Percentiles rank a stretch among this genome's conserved stretches.
Evolutionary conservation across 2,329 filamentous ascomycete species (phyloP).

Genomic region (Sclerotinia borealis): DNA sequence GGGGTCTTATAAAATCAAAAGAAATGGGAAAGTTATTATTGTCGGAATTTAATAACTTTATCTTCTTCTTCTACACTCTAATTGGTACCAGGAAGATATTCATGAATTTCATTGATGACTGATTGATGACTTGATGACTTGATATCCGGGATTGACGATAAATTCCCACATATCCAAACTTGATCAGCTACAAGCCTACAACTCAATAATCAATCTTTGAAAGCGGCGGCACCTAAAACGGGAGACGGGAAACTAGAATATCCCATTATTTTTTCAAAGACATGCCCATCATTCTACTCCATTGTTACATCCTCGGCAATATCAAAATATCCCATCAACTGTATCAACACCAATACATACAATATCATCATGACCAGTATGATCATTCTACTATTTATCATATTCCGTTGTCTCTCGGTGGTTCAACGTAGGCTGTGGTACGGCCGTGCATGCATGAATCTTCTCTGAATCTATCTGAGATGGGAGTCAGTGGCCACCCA

Average conservation of each 20-base stretch:
- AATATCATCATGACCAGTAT: not conserved
- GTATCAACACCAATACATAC: not conserved
- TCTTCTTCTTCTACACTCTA: not conserved
- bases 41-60: not conserved
- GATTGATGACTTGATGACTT: slow-evolving; percentile 1
- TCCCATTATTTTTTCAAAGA: too few species aligned
- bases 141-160: not conserved
- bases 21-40: not conserved
- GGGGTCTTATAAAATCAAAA: not conserved
- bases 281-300: not conserved
- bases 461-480: not conserved
- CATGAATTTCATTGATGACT: not conserved
- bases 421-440: slow-evolving; percentile 11
- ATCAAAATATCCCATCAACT: not conserved
- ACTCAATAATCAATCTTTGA: not conserved
- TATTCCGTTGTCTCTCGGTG: not conserved
- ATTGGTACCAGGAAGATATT: not conserved
- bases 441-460: slow-evolving; percentile 10
- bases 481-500: not conserved
- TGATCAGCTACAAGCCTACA: not conserved
- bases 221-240: not conserved
- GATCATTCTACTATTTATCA: not conserved
- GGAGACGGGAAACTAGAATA: not conserved
- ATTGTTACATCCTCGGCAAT: not conserved
- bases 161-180: not conserved